Conservation (phyloP, 139 green algal species). For the Nannochloris sp. region DNA sequence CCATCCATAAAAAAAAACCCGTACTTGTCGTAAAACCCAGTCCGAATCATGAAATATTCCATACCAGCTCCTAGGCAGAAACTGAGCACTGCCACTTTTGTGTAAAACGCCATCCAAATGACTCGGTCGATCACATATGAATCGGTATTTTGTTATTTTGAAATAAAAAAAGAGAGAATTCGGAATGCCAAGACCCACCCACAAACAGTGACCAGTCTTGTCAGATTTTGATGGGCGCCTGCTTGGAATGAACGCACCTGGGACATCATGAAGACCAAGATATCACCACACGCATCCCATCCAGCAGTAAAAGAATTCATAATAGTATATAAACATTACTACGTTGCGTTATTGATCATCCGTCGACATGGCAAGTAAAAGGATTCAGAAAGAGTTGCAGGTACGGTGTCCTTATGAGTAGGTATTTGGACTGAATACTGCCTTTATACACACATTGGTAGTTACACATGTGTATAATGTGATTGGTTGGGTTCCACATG, state of each 20-base stretch:
- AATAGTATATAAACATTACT: too few relatives aligned
- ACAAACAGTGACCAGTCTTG: too few relatives aligned
- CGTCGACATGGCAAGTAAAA: conserved; percentile 68
- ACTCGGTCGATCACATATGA: background rate
- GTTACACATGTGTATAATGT: background rate
- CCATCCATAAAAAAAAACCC: background rate
- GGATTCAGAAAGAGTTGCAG: conserved; percentile 82
- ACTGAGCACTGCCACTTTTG: conserved; percentile 1
- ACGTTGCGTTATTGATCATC: background rate
- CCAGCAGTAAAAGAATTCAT: too few relatives aligned
- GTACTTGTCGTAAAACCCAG: conserved; percentile 77
- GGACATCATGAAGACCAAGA: too few relatives aligned
- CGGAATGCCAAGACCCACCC: too few relatives aligned
- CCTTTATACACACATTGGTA: too few relatives aligned
- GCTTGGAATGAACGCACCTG: too few relatives aligned
- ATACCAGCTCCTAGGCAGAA: conserved; percentile 59
- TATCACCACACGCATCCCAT: too few relatives aligned
- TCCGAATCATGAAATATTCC: conserved; percentile 89
- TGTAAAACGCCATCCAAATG: background rate
- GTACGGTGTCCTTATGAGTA: conserved; percentile 16
- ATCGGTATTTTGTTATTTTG: background rate
- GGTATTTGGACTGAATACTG: too few relatives aligned
- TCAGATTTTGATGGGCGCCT: too few relatives aligned
- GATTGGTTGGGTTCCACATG: background rate
- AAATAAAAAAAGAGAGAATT: background rate